Base-by-base conservation (phyloP, 192 early-diverging fungal genomes). In the Backusella circina region DNA sequence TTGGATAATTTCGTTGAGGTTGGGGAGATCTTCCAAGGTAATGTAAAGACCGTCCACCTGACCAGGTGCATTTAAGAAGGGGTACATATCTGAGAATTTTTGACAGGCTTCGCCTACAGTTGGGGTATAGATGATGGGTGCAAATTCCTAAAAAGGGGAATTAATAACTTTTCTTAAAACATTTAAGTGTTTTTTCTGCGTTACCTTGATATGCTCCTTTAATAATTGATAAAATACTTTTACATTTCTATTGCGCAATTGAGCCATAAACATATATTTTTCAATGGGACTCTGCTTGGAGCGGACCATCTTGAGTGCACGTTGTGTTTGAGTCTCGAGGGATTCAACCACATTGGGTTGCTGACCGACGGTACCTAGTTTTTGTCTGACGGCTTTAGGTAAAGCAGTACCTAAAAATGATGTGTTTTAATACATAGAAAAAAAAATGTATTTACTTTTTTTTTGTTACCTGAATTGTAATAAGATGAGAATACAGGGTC, bases 31-130 rank as follows among this genome's bases (percentile, higher is more conserved):
- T 50, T 88, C 86, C 28, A 95, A 76, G 30, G 94, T 90, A 41
- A 98, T 87, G 80, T 93, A 98, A 72, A 98, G 92, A 38, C 97
- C 97, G 78, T 95, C 93, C 10, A 41, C 23, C 37, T 47, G 73
- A 72, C 88, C 88, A 32, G 93, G 93, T 78, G 92, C 89, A 50
- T 90, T 91, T 75, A 94, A 85, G 84, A 92, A 93, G 32, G 92
- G 94, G 76, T 94, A 95, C 66, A 97, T 94, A 72, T 93, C 89
- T 18, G 94, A 96, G 85, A 90, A 96, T 81, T 95, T 90, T 77
- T 90, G 85, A 87, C 96, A 96, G 33, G 94, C 96, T 36, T 87
- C 84, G 65, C 92, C 92, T 64, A 95, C 92, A n/a, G 92, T 93
- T 38, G 92, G 93, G 51, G 92, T 94, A 82, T 95, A 95, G 74